Evolutionary conservation across 164 flowering plant species (phyloP), one percentile per base, ranked within the genome.

Genomic region (Stephania cephalantha): DNA sequence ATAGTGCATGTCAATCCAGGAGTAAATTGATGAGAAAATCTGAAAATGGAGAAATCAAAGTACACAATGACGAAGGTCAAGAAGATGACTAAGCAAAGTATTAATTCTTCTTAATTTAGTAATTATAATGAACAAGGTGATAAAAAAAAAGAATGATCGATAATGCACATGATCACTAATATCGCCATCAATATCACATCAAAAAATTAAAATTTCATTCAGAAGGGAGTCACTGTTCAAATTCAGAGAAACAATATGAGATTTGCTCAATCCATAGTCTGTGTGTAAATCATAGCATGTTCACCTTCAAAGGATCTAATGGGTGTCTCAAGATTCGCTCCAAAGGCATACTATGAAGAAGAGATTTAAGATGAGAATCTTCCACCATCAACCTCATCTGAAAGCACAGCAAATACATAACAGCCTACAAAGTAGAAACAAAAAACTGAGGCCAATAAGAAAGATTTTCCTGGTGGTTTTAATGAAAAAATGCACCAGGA

Each of bases 331-430:
- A 79, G 48, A 92, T 83, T 9, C 68, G 70, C 73, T 88, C 88
- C 44, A 96, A 66, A 11, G 85, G 91, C 90, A 85, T 79, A 25
- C 66, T 72, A 10, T 82, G 75, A 70, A 89, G 88, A 75, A 86
- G 87, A 13, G 85, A 80, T 61, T 83, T 87, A 46, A 91, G 86
- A 50, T 68, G 81, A 70, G 92, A 87, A 71, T 80, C 70, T n/a
- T 83, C 82, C 83, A 90, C 73, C 71, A 91, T 77, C 65, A 89
- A 80, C 71, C 89, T 86, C 98, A 94, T 89, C 1, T 91, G 94
- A 75, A 91, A 96, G 85, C 99, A 96, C 35, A 96, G 88, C 31
- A 91, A 85, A 79, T 96, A 94, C 92, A 96, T 90, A 17, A 90
- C 83, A n/a, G 97, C 99, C 99, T 96, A 88, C 80, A 78, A 63